Evolutionary conservation across 2,329 filamentous ascomycete genomes (phyloP).

Genomic region (Endothia cerciana): DNA sequence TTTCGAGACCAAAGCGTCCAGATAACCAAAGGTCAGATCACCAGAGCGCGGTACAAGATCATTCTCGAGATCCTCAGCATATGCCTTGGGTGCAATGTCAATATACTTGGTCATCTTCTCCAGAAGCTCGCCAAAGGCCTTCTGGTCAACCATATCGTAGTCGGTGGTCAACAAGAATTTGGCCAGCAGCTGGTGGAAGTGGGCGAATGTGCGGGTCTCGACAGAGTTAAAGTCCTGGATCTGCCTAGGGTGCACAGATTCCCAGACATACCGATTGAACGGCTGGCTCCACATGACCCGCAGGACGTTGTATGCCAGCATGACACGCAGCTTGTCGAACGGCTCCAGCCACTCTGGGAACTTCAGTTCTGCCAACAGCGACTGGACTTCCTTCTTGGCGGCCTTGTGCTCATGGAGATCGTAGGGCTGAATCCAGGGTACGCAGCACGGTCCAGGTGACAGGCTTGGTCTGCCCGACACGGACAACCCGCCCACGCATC

Average conservation of each 20-base stretch:
- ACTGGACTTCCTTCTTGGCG: not conserved
- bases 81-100: too few species aligned
- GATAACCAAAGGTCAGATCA: too few species aligned
- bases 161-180: not conserved
- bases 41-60: too few species aligned
- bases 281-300: not conserved
- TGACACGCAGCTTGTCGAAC: conserved; percentile 14
- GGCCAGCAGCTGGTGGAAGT: not conserved
- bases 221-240: not conserved
- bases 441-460: not conserved
- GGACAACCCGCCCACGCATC: not conserved
- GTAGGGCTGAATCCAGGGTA: not conserved
- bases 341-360: not conserved
- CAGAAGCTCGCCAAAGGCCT: too few species aligned
- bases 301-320: not conserved
- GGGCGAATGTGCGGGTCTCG: not conserved
- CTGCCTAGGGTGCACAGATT: not conserved
- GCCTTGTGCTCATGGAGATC: not conserved
- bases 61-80: too few species aligned
- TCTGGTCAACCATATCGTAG: too few species aligned
- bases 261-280: not conserved
- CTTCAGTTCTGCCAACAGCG: not conserved
- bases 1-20: too few species aligned
- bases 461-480: not conserved
- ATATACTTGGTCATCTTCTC: too few species aligned